Evolutionary conservation across 2,329 filamentous ascomycete genomes (phyloP).

Genomic region (Colletotrichum phormii): DNA sequence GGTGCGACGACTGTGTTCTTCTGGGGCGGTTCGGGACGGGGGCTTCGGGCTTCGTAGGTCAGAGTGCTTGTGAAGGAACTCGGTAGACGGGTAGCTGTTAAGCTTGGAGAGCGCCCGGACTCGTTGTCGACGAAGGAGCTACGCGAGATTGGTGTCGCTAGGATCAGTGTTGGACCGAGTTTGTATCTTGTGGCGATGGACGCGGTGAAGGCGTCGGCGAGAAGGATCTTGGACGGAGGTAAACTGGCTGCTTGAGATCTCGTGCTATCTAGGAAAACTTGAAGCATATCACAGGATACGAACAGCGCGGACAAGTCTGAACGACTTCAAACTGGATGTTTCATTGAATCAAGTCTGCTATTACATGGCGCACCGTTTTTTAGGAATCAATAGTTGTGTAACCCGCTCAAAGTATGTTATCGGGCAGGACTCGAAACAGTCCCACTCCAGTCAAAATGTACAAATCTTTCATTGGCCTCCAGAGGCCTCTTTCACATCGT

Average conservation of each 20-base stretch:
- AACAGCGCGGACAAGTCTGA: neutral
- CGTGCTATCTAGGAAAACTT: neutral
- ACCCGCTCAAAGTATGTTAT: neutral
- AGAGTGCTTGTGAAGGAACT: constrained; percentile 59
- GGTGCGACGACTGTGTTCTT: constrained; percentile 71
- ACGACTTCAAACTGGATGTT: neutral
- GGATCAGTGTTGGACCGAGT: constrained; percentile 65
- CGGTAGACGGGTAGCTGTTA: constrained; percentile 62
- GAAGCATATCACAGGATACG: neutral
- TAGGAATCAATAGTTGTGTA: neutral
- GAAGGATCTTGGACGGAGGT: constrained; percentile 44
- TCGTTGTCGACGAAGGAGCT: constrained; percentile 58
- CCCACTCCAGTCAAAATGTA: neutral
- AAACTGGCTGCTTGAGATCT: constrained; percentile 15
- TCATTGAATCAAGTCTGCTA: neutral
- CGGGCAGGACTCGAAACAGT: neutral
- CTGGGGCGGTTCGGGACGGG: constrained; percentile 62
- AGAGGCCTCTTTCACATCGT: no score
- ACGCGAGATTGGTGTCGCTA: constrained; percentile 62
- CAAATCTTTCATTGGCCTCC: neutral
- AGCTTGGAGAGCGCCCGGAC: constrained; percentile 49
- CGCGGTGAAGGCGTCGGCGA: constrained; percentile 49
- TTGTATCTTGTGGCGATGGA: constrained; percentile 55
- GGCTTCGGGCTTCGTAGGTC: constrained; percentile 60
- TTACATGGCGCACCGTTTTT: neutral